Percentiles rank a stretch among this genome's conserved stretches.
These are phyloP conservation scores for Piper betle DNA, from an alignment of 164 flowering plant species.

Conservation along the genomic window DNA sequence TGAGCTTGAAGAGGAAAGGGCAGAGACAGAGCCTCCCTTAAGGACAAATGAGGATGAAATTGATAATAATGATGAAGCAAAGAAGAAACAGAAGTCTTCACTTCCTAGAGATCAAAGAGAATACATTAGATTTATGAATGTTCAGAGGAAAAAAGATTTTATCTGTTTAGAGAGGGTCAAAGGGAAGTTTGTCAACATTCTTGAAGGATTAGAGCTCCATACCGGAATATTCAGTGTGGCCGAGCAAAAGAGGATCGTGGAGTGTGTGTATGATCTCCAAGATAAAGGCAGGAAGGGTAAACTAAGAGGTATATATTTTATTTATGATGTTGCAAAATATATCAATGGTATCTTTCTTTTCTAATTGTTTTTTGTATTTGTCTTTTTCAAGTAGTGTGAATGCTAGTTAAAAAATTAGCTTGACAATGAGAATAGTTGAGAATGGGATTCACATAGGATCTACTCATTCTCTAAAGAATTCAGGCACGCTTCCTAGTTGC, in stretches of 20 bases:
- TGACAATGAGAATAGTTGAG: too few relatives aligned
- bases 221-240: conserved; percentile 67
- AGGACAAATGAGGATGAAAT: conserved; percentile 6
- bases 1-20: conserved; percentile 41
- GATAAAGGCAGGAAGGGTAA: conserved; percentile 63
- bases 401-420: too few relatives aligned
- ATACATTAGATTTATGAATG: conserved; percentile 48
- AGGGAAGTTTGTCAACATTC: conserved; percentile 54
- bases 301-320: conserved; percentile 40
- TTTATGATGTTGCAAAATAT: too few relatives aligned
- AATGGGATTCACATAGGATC: too few relatives aligned
- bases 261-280: conserved; percentile 42
- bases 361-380: background rate
- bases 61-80: conserved; percentile 8
- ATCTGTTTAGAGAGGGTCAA: conserved; percentile 62
- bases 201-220: conserved; percentile 85
- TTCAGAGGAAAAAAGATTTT: conserved; percentile 62
- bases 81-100: conserved; percentile 20
- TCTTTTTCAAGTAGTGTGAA: too few relatives aligned
- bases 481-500: too few relatives aligned
- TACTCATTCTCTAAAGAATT: too few relatives aligned
- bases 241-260: conserved; percentile 82
- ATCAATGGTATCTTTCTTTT: background rate
- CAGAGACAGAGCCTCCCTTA: conserved; percentile 10
- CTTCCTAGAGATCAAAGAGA: conserved; percentile 73